Evolutionary conservation across 73 alveolate species (phyloP), one percentile per base, ranked within the genome.

Genomic region (Paramecium primaurelia): DNA sequence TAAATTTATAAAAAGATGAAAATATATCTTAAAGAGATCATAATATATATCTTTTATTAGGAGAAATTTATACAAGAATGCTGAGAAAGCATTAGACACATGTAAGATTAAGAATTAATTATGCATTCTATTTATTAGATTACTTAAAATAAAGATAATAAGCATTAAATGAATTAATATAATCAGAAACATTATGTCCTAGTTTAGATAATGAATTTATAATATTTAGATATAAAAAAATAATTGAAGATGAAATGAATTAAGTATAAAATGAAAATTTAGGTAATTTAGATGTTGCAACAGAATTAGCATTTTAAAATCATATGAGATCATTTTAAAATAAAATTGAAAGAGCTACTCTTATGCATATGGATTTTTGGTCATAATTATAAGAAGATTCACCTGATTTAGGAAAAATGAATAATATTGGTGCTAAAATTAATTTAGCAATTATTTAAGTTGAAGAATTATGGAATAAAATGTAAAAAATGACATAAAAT

Each of bases 281-380:
- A 14, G 69, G 93, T 1, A 87, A 87, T 68, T 42, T 60, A 58
- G 93, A 87, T 64, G 60, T 60, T 6, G 88, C 77, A 18, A 14
- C 88, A 28, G 93, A 87, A 22, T 64, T 87, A 64, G 88, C 93
- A 45, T 87, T 60, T 44, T 87, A 87, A 34, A 64, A 59, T 37
- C 30, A 87, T 32, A 64, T 87, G 73, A 87, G 89, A 87, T 87
- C 73, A 2, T 64, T 87, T 37, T 42, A 87, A 87, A 87, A 87
- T 68, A 60, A 60, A 42, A 87, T 87, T 6, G 93, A 87, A 38
- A 59, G 93, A 40, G 84, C 88, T 14, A 77, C 93, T 2, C 54
- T 87, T 6, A 64, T 64, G 68, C 93, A 87, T 87, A 87, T 87
- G 93, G 93, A 87, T 18, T 87, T 87, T 77, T 87, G 93, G 93